Evolutionary conservation across 345 rosid species (phyloP).

Genomic region (Firmiana major): DNA sequence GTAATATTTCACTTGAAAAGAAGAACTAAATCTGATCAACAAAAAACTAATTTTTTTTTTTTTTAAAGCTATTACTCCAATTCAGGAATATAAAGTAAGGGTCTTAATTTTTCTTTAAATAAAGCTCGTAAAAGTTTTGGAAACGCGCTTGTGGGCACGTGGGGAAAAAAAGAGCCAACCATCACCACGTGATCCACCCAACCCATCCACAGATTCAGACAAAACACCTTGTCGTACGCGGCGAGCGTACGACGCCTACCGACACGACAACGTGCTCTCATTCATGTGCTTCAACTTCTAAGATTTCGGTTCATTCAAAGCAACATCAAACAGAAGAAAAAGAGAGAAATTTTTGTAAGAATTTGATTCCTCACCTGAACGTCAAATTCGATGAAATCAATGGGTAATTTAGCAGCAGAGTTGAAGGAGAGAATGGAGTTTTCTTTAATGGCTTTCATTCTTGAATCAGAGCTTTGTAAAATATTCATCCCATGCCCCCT

Average conservation of each 20-base stretch:
- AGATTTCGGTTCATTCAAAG: background rate
- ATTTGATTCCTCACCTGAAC: slow-evolving; percentile 60
- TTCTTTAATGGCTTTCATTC: slow-evolving; percentile 67
- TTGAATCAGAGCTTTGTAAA: slow-evolving; percentile 53
- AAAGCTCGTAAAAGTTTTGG: background rate
- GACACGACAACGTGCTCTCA: background rate
- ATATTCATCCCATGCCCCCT: slow-evolving; percentile 88
- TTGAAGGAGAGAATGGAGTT: slow-evolving; percentile 81
- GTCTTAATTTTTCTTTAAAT: too few relatives aligned
- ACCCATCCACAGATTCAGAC: background rate
- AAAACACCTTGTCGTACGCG: slow-evolving; percentile 20
- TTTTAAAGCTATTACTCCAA: background rate
- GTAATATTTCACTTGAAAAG: background rate
- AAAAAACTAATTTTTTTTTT: background rate
- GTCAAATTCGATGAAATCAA: slow-evolving; percentile 93
- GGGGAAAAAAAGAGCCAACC: background rate
- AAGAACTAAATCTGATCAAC: background rate
- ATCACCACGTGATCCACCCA: background rate
- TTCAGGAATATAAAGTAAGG: background rate
- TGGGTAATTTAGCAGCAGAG: slow-evolving; percentile 60
- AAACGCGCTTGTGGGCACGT: slow-evolving; percentile 5
- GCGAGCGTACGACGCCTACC: slow-evolving; percentile 19
- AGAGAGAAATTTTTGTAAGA: background rate
- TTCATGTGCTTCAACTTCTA: background rate
- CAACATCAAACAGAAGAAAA: background rate